These are phyloP conservation scores for Fusarium sp. DNA, from an alignment of 2,329 filamentous ascomycete genomes.

Conservation along the genomic window DNA sequence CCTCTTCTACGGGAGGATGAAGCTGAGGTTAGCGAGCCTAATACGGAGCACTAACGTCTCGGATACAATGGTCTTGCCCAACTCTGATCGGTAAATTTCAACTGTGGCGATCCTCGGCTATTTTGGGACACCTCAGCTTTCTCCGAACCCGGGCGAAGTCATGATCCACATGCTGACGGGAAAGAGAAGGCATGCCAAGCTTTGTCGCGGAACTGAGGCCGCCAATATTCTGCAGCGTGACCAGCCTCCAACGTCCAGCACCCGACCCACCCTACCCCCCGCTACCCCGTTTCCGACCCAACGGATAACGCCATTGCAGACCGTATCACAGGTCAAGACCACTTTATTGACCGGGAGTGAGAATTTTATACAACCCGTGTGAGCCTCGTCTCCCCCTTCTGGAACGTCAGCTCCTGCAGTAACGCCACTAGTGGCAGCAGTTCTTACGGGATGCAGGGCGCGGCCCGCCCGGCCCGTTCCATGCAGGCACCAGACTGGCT, in stretches of 20 bases:
- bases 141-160: neutral
- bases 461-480: neutral
- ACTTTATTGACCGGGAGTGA: neutral
- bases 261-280: neutral
- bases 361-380: neutral
- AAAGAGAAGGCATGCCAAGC: neutral
- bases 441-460: neutral
- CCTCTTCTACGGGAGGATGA: neutral
- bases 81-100: neutral
- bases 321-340: neutral
- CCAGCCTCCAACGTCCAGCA: neutral
- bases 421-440: neutral
- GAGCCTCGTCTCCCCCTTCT: neutral
- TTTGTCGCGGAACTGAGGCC: neutral
- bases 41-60: neutral
- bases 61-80: neutral
- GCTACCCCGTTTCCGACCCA: neutral
- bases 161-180: neutral
- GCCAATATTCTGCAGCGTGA: neutral
- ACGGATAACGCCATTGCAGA: neutral
- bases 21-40: neutral
- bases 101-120: neutral
- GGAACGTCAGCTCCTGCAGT: neutral
- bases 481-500: neutral
- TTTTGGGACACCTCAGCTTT: neutral